Conservation (phyloP, 345 rosid genomes). For the Barbarea vulgaris region DNA sequence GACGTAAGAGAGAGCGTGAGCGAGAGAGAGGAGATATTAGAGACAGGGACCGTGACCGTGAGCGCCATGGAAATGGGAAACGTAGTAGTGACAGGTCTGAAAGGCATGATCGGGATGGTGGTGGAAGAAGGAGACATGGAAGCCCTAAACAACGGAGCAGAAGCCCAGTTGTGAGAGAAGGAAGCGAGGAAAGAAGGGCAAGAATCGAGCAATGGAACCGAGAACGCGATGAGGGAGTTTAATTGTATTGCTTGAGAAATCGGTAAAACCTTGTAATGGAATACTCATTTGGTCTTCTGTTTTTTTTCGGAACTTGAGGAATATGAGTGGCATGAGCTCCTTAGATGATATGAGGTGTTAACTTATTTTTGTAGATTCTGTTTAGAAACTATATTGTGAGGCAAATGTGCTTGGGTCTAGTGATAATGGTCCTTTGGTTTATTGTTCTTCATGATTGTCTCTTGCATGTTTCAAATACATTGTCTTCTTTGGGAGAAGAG, state of each 20-base stretch:
- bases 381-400: constrained; percentile 26
- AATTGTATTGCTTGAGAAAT: not conserved
- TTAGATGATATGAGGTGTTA: constrained; percentile 15
- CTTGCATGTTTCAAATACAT: not conserved
- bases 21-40: constrained; percentile 46
- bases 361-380: constrained; percentile 10
- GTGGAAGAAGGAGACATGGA: constrained; percentile 51
- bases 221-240: constrained; percentile 55
- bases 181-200: constrained; percentile 88
- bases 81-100: constrained; percentile 50
- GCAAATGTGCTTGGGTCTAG: not conserved
- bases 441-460: constrained; percentile 17
- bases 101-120: constrained; percentile 49
- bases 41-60: constrained; percentile 41
- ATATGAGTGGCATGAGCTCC: constrained; percentile 23
- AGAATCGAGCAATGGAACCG: constrained; percentile 91
- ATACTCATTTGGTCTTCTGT: constrained; percentile 26
- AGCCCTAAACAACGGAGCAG: constrained; percentile 67
- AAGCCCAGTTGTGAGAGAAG: constrained; percentile 76
- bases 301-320: constrained; percentile 15
- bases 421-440: constrained; percentile 14
- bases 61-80: constrained; percentile 36
- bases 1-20: constrained; percentile 49
- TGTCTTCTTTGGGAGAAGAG: not conserved
- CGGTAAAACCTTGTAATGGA: constrained; percentile 14